Evolutionary conservation across 2,329 filamentous ascomycete species (phyloP).

Genomic region (Sarocladiaceae sp.): DNA sequence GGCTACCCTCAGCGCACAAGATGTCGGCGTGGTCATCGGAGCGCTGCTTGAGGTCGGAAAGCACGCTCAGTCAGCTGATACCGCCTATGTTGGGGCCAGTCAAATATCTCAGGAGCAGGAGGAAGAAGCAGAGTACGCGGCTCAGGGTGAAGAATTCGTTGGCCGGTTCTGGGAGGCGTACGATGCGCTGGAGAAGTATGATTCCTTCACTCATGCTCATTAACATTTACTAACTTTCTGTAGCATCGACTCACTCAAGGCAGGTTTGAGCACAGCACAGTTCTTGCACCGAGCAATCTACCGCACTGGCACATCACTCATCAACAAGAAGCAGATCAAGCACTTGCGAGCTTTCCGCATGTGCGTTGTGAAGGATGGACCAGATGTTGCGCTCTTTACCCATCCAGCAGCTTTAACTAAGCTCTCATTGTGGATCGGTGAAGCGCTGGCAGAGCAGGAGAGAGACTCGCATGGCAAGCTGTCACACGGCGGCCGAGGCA

Average conservation of each 20-base stretch:
- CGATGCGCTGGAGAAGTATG: constrained; percentile 66
- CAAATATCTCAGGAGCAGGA: constrained; percentile 37
- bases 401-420: constrained; percentile 92
- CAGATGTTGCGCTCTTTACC: constrained; percentile 85
- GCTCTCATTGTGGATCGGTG: constrained; percentile 88
- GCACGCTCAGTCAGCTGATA: constrained; percentile 33
- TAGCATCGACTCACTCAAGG: constrained; percentile 72
- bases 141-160: constrained; percentile 61
- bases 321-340: constrained; percentile 91
- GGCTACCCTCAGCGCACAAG: constrained; percentile 86
- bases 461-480: constrained; percentile 68
- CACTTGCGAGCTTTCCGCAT: constrained; percentile 91
- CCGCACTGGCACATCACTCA: constrained; percentile 82
- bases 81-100: constrained; percentile 20
- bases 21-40: constrained; percentile 89
- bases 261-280: constrained; percentile 77
- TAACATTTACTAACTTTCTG: constrained; percentile 2
- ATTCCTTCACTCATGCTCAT: constrained; percentile 11
- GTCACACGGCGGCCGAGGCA: constrained; percentile 65
- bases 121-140: constrained; percentile 42
- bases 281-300: constrained; percentile 90
- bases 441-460: constrained; percentile 88
- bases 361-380: constrained; percentile 92
- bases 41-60: constrained; percentile 90
- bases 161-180: constrained; percentile 68